phyloP scores from a whole-genome alignment of 129 eudicot genomes.

The Ambrosia artemisiifolia region DNA sequence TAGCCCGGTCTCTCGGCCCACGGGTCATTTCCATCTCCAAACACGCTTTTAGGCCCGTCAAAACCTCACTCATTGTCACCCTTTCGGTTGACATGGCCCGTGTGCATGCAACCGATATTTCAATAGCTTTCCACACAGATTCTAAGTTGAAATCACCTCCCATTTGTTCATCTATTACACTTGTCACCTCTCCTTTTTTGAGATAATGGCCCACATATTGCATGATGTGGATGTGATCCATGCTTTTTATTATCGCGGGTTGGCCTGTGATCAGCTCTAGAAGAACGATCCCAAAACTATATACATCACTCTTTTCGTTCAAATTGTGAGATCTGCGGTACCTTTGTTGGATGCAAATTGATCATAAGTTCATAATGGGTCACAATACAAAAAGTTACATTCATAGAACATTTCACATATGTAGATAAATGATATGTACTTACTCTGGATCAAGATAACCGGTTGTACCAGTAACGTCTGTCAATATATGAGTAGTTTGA shows the following conservation, averaged over 20 bases:
- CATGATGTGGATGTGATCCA: slow-evolving; percentile 27
- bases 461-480: slow-evolving; percentile 30
- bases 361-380: not conserved
- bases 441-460: slow-evolving; percentile 55
- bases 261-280: slow-evolving; percentile 36
- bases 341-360: slow-evolving; percentile 17
- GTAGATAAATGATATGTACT: not conserved
- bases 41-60: slow-evolving; percentile 27
- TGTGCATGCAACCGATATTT: slow-evolving; percentile 36
- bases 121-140: slow-evolving; percentile 35
- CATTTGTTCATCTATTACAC: slow-evolving; percentile 33
- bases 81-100: slow-evolving; percentile 21
- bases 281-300: slow-evolving; percentile 40
- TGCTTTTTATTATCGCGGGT: slow-evolving; percentile 31
- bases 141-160: slow-evolving; percentile 24
- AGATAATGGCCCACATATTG: slow-evolving; percentile 27
- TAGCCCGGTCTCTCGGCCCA: slow-evolving; percentile 9
- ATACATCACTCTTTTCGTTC: slow-evolving; percentile 46
- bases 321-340: slow-evolving; percentile 31
- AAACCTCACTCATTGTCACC: slow-evolving; percentile 30
- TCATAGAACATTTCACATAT: not conserved
- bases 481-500: slow-evolving; percentile 18
- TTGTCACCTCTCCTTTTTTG: slow-evolving; percentile 27
- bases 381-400: not conserved
- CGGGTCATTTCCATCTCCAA: slow-evolving; percentile 37